A percentile compares a stretch with the other conserved stretches of the same genome.
These are phyloP conservation scores for Fusarium luffae DNA, from an alignment of 2,329 filamentous ascomycete genomes.

Conservation along the genomic window DNA sequence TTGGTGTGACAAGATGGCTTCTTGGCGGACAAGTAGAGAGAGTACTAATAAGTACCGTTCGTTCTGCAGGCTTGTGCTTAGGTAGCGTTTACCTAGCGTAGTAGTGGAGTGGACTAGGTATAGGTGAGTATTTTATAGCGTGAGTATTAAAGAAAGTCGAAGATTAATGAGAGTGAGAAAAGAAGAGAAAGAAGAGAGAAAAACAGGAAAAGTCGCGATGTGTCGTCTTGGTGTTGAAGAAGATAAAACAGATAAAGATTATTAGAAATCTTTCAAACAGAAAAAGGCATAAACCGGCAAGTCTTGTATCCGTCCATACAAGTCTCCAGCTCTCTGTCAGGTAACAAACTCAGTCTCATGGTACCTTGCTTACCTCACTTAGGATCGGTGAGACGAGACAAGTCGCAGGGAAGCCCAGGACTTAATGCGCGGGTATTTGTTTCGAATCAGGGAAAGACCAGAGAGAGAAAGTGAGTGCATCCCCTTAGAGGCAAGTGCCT, in stretches of 20 bases:
- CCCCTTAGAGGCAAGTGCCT: constrained; percentile 8
- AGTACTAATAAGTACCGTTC: constrained; percentile 10
- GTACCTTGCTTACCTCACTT: constrained; percentile 18
- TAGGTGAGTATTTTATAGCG: neutral
- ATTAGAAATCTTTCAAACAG: constrained; percentile 2
- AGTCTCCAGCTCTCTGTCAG: constrained; percentile 9
- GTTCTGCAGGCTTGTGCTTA: neutral
- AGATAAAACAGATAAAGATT: constrained; percentile 3
- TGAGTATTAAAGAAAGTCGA: neutral
- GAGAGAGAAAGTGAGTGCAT: constrained; percentile 1
- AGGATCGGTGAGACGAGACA: constrained; percentile 30
- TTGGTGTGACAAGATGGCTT: constrained; percentile 31
- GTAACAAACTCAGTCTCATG: constrained; percentile 1
- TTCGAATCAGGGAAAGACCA: constrained; percentile 35
- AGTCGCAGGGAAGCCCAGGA: constrained; percentile 30
- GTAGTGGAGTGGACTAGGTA: neutral
- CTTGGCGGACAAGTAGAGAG: constrained; percentile 14
- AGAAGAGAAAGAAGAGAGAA: neutral
- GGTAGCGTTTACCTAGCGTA: constrained; percentile 1
- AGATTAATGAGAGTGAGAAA: neutral
- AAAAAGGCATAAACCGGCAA: constrained; percentile 22
- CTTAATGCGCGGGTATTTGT: constrained; percentile 30
- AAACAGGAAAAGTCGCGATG: neutral
- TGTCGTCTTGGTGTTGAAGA: constrained; percentile 1
- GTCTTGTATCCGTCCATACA: constrained; percentile 19